Conservation (phyloP, 2,329 filamentous ascomycete genomes). For the Colletotrichum karsti region DNA sequence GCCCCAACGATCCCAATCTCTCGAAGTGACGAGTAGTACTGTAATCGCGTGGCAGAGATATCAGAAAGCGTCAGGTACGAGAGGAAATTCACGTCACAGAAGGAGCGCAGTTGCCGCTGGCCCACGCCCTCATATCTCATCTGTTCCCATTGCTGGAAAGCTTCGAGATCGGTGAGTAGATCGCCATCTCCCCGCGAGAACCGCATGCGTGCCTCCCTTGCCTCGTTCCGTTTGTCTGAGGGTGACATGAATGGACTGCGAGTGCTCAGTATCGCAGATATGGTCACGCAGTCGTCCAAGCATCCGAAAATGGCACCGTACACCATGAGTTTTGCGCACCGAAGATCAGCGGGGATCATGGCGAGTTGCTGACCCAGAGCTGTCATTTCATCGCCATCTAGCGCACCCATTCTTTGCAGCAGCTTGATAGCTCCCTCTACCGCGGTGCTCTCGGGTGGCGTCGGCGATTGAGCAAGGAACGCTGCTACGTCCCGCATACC, state of each 20-base stretch:
- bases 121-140: conserved; percentile 66
- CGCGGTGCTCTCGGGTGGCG: conserved; percentile 84
- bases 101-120: conserved; percentile 72
- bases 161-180: conserved; percentile 84
- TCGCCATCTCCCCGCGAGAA: conserved; percentile 87
- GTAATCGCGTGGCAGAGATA: conserved; percentile 84
- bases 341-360: conserved; percentile 91
- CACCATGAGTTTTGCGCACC: conserved; percentile 94
- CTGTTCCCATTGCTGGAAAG: conserved; percentile 84
- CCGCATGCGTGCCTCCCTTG: conserved; percentile 76
- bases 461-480: conserved; percentile 88
- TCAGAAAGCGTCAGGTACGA: conserved; percentile 85
- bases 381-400: conserved; percentile 87
- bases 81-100: conserved; percentile 88
- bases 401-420: conserved; percentile 84
- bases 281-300: conserved; percentile 85
- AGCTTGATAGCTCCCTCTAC: conserved; percentile 86
- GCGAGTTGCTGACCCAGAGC: conserved; percentile 93
- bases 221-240: conserved; percentile 82
- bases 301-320: conserved; percentile 95
- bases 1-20: conserved; percentile 81
- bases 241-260: conserved; percentile 88
- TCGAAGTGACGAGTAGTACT: conserved; percentile 85
- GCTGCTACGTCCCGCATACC: conserved; percentile 81
- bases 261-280: conserved; percentile 91